Base-by-base conservation (phyloP, 2,329 filamentous ascomycete species). In the Ceratocystis harringtonii region DNA sequence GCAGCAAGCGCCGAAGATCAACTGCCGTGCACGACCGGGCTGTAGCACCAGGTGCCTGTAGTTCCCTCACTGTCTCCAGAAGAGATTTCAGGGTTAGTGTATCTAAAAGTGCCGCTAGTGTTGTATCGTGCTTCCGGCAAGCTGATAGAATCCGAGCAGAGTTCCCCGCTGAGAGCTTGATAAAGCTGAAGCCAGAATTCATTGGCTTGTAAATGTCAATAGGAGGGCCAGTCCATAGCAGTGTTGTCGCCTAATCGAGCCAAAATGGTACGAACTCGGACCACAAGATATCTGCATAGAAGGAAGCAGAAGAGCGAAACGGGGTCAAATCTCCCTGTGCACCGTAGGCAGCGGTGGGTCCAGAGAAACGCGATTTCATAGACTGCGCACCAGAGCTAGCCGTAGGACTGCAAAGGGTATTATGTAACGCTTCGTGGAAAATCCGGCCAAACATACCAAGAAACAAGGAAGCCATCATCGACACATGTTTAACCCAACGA, bases 61-160 rank as follows among this genome's bases (percentile, higher is more conserved):
- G 22, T 58, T 22, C 17, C 22, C 8, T 36, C 15, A 19, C 55
- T 58, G 19, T 36, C 17, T 30, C n/a, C 7, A 36, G 55, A 10
- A 58, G 17, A 3, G 78, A 78, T 6, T 72, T 71, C 4, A 79
- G 71, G 3, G 76, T 69, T 0, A 83, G 72, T 1, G 74, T 76
- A 43, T 83, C 78, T 0, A 83, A 62, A 6, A 84, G 73, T 0
- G 75, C 75, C 0, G 81, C 83, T 5, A 84, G 69, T 1, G 79
- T 81, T 15, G 76, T 73, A 2, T 71, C 70, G 58, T 79, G 75
- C 12, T 70, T 69, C 17, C 79, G 74, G 66, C 78, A 79, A 1
- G 71, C 74, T 0, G 70, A 64, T 5, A 81, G 69, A 1, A 82
- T 69, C 1, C 61, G 67, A 1, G 68, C 30, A 0, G 77, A 70